phyloP scores from a whole-genome alignment of 2,329 filamentous ascomycete species.

The Epichloe sibirici region DNA sequence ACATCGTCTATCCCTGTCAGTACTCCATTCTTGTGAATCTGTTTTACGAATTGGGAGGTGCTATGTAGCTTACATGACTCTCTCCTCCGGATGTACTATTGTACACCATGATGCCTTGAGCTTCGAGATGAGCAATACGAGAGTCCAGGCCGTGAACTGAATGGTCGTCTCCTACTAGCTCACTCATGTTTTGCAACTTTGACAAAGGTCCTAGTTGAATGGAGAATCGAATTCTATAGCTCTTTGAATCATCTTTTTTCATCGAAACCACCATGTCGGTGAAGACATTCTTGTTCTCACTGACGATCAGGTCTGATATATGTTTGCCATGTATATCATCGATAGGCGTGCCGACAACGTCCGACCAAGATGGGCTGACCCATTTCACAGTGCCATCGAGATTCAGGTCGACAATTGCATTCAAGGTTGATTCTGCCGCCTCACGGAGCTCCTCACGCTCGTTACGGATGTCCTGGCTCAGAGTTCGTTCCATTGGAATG shows the following conservation, averaged over 20 bases:
- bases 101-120: slow-evolving; percentile 97
- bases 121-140: slow-evolving; percentile 66
- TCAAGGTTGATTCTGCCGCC: slow-evolving; percentile 90
- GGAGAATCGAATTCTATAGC: slow-evolving; percentile 76
- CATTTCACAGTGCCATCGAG: slow-evolving; percentile 85
- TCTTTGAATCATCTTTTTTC: slow-evolving; percentile 84
- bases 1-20: slow-evolving; percentile 67
- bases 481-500: slow-evolving; percentile 47
- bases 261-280: slow-evolving; percentile 75
- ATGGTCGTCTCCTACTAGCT: slow-evolving; percentile 23
- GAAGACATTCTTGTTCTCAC: slow-evolving; percentile 70
- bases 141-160: slow-evolving; percentile 21
- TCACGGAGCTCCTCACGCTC: slow-evolving; percentile 89
- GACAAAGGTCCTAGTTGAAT: slow-evolving; percentile 59
- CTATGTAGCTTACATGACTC: slow-evolving; percentile 61
- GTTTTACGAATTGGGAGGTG: not conserved
- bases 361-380: slow-evolving; percentile 92
- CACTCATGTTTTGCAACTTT: slow-evolving; percentile 41
- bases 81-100: slow-evolving; percentile 75
- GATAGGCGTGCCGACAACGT: slow-evolving; percentile 73
- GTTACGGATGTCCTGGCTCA: slow-evolving; percentile 84
- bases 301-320: slow-evolving; percentile 68
- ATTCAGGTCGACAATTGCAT: slow-evolving; percentile 89
- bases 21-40: not conserved
- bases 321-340: slow-evolving; percentile 62